Evolutionary conservation across 495 filamentous ascomycete species (phyloP), one percentile per base, ranked within the genome.

Genomic region (Aspergillus cristatus): DNA sequence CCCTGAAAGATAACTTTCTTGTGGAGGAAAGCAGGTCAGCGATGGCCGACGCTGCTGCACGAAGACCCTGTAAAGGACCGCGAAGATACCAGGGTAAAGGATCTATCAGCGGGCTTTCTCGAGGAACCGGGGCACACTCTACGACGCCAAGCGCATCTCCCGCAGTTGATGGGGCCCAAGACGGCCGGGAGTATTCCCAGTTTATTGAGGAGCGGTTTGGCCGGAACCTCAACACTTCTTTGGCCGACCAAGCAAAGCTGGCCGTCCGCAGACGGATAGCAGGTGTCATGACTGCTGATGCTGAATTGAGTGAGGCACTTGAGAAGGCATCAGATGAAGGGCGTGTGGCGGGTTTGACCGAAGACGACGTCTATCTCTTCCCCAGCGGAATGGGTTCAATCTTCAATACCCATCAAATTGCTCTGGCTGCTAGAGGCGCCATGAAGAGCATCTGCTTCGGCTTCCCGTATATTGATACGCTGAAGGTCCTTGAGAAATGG

Each of bases 181-280:
- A 75, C 32, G 65, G 65, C 1, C 77, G 78, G 26, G 89, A 94
- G 48, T 79, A 76, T 35, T 72, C 73, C 11, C 79, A 78, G 30
- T 97, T 93, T 46, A 75, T 98, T 7, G 91, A 98, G 57, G 91
- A 98, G 63, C 76, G 91, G 13, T 97, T 94, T 57, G 91, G 91
- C 8, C 74, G 91, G 11, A 97, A 97, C 49, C 68, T 98, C 12
- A 86, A 86, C 47, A 56, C 82, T 10, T 76, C 78, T 0, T 75
- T 91, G 20, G 78, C 88, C 5, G 65, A 72, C 10, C 81, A 86
- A 41, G 93, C 93, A 22, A 95, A 89, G 51, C 64, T 82, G 16
- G 91, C 90, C 16, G 82, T 97, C 37, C 73, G 83, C 37, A 74
- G 80, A 42, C 78, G 91, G 25, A 97, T 98, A 53, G 84, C 93